Conservation (phyloP, 768 basidiomycete genomes). For the Rhodotorula toruloides region DNA sequence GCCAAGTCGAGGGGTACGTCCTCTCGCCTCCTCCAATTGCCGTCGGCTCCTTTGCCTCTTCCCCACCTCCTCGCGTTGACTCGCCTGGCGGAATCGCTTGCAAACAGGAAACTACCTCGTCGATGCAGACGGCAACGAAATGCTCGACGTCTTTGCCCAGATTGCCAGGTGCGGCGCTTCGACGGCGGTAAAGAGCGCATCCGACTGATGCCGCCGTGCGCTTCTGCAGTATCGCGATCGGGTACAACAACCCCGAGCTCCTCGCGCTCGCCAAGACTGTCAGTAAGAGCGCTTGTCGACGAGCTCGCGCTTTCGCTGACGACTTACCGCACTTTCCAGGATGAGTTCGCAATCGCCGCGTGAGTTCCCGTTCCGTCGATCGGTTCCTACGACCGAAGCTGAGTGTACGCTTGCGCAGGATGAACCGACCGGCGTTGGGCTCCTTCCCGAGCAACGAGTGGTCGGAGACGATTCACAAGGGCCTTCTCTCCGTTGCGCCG, state of each 20-base stretch:
- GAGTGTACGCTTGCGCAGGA: not conserved
- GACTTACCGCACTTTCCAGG: slow-evolving; percentile 26
- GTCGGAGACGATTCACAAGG: slow-evolving; percentile 44
- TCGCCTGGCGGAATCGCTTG: too few species aligned
- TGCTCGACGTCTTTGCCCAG: slow-evolving; percentile 50
- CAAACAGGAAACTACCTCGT: slow-evolving; percentile 47
- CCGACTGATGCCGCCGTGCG: too few species aligned
- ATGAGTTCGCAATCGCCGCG: slow-evolving; percentile 47
- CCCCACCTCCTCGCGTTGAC: too few species aligned
- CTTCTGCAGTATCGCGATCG: slow-evolving; percentile 45
- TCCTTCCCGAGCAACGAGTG: slow-evolving; percentile 48
- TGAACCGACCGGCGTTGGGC: slow-evolving; percentile 50
- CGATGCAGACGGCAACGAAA: slow-evolving; percentile 50
- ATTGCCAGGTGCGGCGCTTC: slow-evolving; percentile 35
- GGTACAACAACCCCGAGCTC: slow-evolving; percentile 47
- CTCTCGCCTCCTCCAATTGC: not conserved
- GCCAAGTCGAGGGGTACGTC: slow-evolving; percentile 1
- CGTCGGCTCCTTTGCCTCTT: not conserved
- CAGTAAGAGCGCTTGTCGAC: not conserved
- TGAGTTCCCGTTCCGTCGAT: not conserved
- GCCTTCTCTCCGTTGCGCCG: slow-evolving; percentile 48
- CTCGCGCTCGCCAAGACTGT: slow-evolving; percentile 44
- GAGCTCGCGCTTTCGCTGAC: too few species aligned
- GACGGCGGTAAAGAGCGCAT: too few species aligned
- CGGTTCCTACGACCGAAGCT: not conserved